Conservation (phyloP, 345 rosid genomes). For the Lepidium africanum region DNA sequence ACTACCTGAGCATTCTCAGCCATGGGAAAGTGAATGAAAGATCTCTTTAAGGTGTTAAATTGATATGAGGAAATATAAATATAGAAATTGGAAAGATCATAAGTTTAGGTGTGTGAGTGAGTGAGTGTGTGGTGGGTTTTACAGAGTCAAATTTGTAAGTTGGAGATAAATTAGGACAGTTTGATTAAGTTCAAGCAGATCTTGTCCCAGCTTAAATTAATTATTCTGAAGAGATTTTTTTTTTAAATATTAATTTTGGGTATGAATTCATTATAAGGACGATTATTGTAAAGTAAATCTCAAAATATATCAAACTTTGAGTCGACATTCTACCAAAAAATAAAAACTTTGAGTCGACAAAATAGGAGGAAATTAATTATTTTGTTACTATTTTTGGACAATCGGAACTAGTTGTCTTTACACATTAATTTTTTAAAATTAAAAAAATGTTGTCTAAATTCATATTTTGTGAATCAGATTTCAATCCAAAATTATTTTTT, state of each 20-base stretch:
- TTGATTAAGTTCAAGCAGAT: constrained; percentile 22
- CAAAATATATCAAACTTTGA: not conserved
- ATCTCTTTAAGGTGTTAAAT: constrained; percentile 1
- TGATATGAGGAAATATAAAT: not conserved
- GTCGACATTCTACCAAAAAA: too few relatives aligned
- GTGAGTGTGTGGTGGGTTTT: constrained; percentile 29
- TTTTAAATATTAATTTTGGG: not conserved
- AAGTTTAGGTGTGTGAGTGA: constrained; percentile 1
- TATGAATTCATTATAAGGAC: not conserved
- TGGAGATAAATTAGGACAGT: constrained; percentile 17
- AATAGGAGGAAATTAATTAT: not conserved
- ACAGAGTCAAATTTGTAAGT: constrained; percentile 27
- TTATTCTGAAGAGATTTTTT: not conserved
- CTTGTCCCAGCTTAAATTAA: constrained; percentile 4
- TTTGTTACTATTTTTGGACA: constrained; percentile 17
- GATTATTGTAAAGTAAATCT: not conserved
- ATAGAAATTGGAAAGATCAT: not conserved
- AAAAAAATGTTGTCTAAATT: not conserved
- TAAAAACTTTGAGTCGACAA: not conserved
- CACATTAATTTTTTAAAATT: not conserved
- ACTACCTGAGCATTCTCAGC: constrained; percentile 27
- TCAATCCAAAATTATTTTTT: too few relatives aligned
- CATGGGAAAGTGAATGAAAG: constrained; percentile 13
- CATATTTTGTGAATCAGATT: not conserved
- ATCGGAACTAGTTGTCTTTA: constrained; percentile 2